phyloP scores from a whole-genome alignment of 768 basidiomycete genomes.

The Dacryopinax spathularia region DNA sequence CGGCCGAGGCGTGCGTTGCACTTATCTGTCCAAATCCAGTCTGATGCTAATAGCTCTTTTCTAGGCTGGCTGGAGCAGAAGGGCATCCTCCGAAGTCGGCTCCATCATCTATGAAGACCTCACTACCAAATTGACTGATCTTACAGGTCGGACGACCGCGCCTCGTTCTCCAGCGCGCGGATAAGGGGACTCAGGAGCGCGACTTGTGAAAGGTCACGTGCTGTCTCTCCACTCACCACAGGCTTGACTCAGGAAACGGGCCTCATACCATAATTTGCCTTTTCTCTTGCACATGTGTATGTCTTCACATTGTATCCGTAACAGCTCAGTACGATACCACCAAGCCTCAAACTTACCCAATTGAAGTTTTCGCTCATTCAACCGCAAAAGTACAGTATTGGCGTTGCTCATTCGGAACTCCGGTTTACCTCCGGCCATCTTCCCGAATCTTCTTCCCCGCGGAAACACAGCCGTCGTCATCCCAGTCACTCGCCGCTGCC shows the following conservation, averaged over 20 bases:
- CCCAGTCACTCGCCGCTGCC: too few species aligned
- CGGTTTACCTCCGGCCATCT: too few species aligned
- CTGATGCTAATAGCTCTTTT: background rate
- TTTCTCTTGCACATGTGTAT: background rate
- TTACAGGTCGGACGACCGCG: background rate
- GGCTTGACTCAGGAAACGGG: background rate
- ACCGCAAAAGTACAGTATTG: too few species aligned
- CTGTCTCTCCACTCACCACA: background rate
- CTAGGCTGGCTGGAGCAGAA: background rate
- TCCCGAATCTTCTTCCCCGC: too few species aligned
- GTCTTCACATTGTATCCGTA: background rate
- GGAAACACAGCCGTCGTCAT: too few species aligned
- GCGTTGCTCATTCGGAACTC: too few species aligned
- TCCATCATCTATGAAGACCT: background rate
- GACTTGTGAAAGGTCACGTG: background rate
- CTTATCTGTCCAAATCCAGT: background rate
- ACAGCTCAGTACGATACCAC: background rate
- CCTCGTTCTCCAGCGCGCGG: background rate
- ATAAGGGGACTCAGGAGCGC: background rate
- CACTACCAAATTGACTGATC: background rate
- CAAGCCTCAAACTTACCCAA: background rate
- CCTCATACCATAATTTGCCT: background rate
- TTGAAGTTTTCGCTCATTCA: too few species aligned
- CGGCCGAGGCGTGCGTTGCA: background rate
- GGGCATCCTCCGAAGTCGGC: background rate